Evolutionary conservation across 345 rosid genomes (phyloP), one percentile per base, ranked within the genome.

Genomic region (Populus ilicifolia): DNA sequence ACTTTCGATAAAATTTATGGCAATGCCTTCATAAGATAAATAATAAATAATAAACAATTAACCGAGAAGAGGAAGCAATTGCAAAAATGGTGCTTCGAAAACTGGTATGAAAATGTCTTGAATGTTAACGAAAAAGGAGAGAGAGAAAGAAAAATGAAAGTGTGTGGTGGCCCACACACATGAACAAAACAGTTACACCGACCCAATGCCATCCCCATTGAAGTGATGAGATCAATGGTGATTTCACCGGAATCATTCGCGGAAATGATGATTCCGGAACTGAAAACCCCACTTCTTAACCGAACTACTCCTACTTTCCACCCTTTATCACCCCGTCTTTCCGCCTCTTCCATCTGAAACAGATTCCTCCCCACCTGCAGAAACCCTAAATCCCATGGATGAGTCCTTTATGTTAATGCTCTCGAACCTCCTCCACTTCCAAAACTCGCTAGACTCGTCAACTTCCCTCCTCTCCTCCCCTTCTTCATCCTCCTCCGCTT

Each of bases 381-480:
- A 76, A 83, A 78, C 88, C 83, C 85, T 77, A 84, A 70, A 65
- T 13, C 67, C 16, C 71, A 96, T 96, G 99, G 99, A 93, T 62
- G 94, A 93, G 79, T 90, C 97, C 14, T 84, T 96, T 83, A 72
- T 92, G 89, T 62, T 93, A 76, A 88, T 93, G 94, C 89, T 96
- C 39, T 92, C 99, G 48, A 93, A 92, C 68, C 95, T 96, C 67
- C 90, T 96, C 36, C 99, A 93, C 81, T 98, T 96, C 78, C 97
- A 95, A 68, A 91, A 89, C 86, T 88, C 93, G 44, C 82, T 93
- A 21, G 98, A 96, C 79, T 94, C 96, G 20, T 72, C 99, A 62
- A 82, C 87, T 61, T 78, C 93, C 56, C 73, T 87, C 81, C 85
- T 41, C 80, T 89, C 69, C n/a, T n/a, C n/a, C n/a, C n/a, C n/a